Conservation (phyloP, 2,329 filamentous ascomycete genomes). For the Clonostachys byssicola region DNA sequence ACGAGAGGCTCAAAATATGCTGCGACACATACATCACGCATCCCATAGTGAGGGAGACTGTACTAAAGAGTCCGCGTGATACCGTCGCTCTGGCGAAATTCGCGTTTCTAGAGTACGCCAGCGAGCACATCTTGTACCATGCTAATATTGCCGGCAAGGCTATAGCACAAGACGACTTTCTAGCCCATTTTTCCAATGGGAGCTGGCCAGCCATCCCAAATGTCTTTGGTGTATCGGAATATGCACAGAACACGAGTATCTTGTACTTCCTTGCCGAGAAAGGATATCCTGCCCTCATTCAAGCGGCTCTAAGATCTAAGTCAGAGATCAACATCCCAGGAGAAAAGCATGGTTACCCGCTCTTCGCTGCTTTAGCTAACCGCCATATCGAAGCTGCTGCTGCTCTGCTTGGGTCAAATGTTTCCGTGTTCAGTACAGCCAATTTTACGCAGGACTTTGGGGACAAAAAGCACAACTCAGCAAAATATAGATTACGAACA, state of each 20-base stretch:
- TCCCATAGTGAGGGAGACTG: neutral
- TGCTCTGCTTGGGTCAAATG: neutral
- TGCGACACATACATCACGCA: slow-evolving; percentile 32
- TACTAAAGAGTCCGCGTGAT: neutral
- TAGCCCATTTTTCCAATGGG: slow-evolving; percentile 16
- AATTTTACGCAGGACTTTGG: neutral
- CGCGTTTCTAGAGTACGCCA: slow-evolving; percentile 38
- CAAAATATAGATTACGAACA: neutral
- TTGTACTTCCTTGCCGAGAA: neutral
- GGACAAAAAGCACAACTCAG: neutral
- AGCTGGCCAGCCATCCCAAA: slow-evolving; percentile 18
- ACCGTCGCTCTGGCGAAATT: slow-evolving; percentile 11
- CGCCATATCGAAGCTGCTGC: neutral
- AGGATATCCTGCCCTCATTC: neutral
- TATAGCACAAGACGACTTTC: slow-evolving; percentile 21
- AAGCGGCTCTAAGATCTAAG: neutral
- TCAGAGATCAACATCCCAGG: neutral
- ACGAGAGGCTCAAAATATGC: slow-evolving; percentile 37
- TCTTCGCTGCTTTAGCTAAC: neutral
- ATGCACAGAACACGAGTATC: neutral
- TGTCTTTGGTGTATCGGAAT: neutral
- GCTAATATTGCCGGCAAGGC: slow-evolving; percentile 2
- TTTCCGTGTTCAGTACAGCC: neutral
- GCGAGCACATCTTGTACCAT: neutral
- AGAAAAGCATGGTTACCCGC: neutral